phyloP scores from a whole-genome alignment of 805 yeast genomes.

The Starmerella geochares region DNA sequence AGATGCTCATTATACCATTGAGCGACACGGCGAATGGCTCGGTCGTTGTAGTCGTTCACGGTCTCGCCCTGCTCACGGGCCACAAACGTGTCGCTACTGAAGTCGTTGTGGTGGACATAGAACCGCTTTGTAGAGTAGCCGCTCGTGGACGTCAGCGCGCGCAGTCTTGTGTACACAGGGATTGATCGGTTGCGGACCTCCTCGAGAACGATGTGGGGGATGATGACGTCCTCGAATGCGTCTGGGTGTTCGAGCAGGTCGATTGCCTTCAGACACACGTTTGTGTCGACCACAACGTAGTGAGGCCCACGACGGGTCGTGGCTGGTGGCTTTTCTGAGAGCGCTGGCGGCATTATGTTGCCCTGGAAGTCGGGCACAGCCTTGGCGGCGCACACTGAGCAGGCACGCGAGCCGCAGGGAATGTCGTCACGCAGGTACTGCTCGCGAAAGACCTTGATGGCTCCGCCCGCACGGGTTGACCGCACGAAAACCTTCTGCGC shows the following conservation, averaged over 20 bases:
- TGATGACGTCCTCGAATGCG: conserved; percentile 75
- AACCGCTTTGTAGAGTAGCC: conserved; percentile 59
- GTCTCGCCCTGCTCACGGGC: conserved; percentile 55
- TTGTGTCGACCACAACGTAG: conserved; percentile 78
- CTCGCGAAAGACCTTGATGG: conserved; percentile 84
- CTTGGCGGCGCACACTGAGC: conserved; percentile 52
- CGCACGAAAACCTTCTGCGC: conserved; percentile 72
- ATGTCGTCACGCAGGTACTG: conserved; percentile 88
- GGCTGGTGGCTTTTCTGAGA: conserved; percentile 37
- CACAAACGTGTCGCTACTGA: conserved; percentile 58
- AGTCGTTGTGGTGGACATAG: conserved; percentile 88
- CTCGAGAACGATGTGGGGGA: conserved; percentile 92
- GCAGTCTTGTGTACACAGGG: conserved; percentile 76
- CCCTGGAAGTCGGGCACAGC: conserved; percentile 47
- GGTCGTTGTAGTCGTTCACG: conserved; percentile 81
- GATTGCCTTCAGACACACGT: conserved; percentile 76
- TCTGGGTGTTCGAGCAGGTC: conserved; percentile 72
- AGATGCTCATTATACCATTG: conserved; percentile 66
- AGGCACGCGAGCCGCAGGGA: conserved; percentile 72
- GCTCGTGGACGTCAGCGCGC: conserved; percentile 52
- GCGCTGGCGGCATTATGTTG: conserved; percentile 51
- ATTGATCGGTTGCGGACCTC: conserved; percentile 81
- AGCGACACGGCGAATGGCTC: conserved; percentile 72
- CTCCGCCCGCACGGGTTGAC: conserved; percentile 72
- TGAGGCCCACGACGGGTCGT: conserved; percentile 50